A percentile compares a stretch with the other conserved stretches of the same genome.
phyloP scores from a whole-genome alignment of 257 asterid species.

The Parsonsia alboflavescens region DNA sequence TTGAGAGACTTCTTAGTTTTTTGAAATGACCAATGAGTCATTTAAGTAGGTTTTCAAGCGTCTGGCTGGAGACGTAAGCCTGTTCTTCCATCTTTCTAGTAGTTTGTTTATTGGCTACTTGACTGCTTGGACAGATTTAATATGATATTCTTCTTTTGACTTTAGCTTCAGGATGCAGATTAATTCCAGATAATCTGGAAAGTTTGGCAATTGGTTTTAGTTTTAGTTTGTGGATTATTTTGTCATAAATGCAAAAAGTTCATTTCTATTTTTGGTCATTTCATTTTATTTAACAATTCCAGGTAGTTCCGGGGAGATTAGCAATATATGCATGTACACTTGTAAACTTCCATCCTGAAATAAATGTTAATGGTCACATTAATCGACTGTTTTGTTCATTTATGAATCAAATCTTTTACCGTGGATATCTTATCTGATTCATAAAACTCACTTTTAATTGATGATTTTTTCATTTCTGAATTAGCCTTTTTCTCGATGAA shows the following conservation, averaged over 20 bases:
- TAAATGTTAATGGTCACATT: neutral
- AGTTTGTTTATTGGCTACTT: conserved; percentile 9
- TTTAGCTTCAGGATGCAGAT: neutral
- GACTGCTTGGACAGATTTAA: neutral
- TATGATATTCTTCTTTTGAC: neutral
- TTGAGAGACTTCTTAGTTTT: neutral
- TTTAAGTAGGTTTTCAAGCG: neutral
- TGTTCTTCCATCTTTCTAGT: neutral
- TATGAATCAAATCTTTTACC: neutral
- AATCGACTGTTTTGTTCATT: neutral
- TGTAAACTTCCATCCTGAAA: neutral
- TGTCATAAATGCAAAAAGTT: neutral
- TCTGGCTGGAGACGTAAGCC: neutral
- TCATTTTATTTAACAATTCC: neutral
- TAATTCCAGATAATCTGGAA: neutral
- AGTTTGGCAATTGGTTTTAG: neutral
- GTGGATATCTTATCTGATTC: neutral
- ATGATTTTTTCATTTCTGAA: neutral
- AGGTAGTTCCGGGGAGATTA: neutral
- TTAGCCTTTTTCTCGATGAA: neutral
- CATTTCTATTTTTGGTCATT: neutral
- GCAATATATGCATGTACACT: neutral
- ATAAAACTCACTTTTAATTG: too few species aligned
- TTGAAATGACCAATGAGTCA: neutral
- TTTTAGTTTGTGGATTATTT: neutral